Evolutionary conservation across 768 basidiomycete genomes (phyloP), one percentile per base, ranked within the genome.

Genomic region (Macrocybe gigantea): DNA sequence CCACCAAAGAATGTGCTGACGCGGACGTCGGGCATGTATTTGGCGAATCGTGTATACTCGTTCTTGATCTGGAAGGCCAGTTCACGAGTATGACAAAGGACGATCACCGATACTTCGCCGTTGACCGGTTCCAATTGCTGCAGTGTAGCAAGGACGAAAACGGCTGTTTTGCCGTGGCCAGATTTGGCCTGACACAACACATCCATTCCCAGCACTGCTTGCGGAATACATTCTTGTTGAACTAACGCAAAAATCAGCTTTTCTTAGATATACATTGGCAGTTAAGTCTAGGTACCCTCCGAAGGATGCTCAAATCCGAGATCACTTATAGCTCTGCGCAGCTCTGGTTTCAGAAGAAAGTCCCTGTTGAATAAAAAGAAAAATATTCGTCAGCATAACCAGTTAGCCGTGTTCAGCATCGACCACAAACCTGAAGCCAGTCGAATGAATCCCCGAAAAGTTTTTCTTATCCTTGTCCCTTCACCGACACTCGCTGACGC

Each of bases 231-330:
- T 75, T 99, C 96, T 75, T 99, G 96, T 74, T 99, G 96, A 54
- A 99, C 96, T 98, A 60, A 52, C 44, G 10, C 29, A 30, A 47
- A 46, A 47, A 31, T 29, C 22, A 29, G 12, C 41, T 12, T 36
- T 31, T 22, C 8, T 22, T n/a, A 12, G 4, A 30, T 33, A 9
- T 13, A 3, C 2, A 12, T 12, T 2, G 11, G 6, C 29, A 29
- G 7, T 35, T 38, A n/a, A 7, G 39, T 7, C n/a, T 10, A 7
- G 32, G 48, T 57, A 96, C 96, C 96, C 80, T 99, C 96, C 44
- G 95, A 98, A 47, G 96, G 96, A 71, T 99, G 96, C 69, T 99
- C 96, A 62, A 99, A 99, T 66, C 96, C 96, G n/a, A 99, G 75
- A 62, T 99, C 96, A 68, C 91, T 93, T 66, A 99, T 99, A 43